phyloP scores from a whole-genome alignment of 768 basidiomycete species.

The Nidula microcarpa region DNA sequence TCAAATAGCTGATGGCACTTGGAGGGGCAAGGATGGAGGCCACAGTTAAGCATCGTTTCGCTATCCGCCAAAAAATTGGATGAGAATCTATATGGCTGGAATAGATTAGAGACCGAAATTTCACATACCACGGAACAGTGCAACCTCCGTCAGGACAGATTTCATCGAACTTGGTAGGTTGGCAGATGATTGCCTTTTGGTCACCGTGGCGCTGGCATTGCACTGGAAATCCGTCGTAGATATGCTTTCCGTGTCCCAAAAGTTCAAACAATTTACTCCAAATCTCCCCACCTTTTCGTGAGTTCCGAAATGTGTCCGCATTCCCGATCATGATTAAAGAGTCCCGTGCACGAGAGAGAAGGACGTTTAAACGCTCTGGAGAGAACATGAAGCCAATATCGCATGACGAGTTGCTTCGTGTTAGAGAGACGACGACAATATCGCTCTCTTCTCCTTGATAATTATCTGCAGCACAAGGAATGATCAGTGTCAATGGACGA shows the following conservation, averaged over 20 bases:
- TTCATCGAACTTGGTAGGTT: slow-evolving; percentile 45
- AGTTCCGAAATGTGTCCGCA: slow-evolving; percentile 48
- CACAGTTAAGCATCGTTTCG: slow-evolving; percentile 43
- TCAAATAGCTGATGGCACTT: slow-evolving; percentile 58
- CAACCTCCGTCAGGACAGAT: slow-evolving; percentile 65
- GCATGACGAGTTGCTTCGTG: slow-evolving; percentile 49
- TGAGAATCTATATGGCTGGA: neutral
- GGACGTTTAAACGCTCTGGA: slow-evolving; percentile 66
- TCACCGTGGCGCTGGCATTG: slow-evolving; percentile 54
- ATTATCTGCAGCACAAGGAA: slow-evolving; percentile 43
- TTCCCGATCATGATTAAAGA: slow-evolving; percentile 68
- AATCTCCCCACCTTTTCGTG: slow-evolving; percentile 46
- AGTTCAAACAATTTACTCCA: slow-evolving; percentile 50
- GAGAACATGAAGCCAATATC: slow-evolving; percentile 74
- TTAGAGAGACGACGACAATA: slow-evolving; percentile 60
- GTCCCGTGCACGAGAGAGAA: slow-evolving; percentile 66
- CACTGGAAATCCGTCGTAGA: slow-evolving; percentile 60
- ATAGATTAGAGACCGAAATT: neutral
- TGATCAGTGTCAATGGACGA: neutral
- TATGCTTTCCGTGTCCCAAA: slow-evolving; percentile 34
- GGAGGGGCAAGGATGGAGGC: slow-evolving; percentile 50
- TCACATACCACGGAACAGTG: slow-evolving; percentile 49
- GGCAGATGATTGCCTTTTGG: slow-evolving; percentile 29
- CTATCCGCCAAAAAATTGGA: slow-evolving; percentile 22
- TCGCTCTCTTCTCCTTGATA: slow-evolving; percentile 77